Percentiles rank a stretch among this genome's conserved stretches.
Conservation (phyloP, 2,329 filamentous ascomycete genomes). For the Microcera coccophila region DNA sequence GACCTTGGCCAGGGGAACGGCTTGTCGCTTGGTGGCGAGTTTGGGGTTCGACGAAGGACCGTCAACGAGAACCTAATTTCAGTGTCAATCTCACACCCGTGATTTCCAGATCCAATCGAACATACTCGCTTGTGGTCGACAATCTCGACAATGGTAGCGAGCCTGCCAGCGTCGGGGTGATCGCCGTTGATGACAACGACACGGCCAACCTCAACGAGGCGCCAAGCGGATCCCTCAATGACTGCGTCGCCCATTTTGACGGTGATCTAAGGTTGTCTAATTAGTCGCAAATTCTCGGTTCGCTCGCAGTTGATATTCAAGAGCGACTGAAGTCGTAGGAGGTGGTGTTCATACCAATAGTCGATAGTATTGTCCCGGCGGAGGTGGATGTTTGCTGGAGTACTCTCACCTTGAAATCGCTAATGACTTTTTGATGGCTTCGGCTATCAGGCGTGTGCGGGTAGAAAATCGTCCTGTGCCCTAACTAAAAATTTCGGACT, state of each 20-base stretch:
- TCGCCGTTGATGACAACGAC: conserved; percentile 82
- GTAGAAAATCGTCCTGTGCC: conserved; percentile 40
- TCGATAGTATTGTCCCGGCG: conserved; percentile 37
- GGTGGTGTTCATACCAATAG: conserved; percentile 37
- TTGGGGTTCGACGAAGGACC: conserved; percentile 80
- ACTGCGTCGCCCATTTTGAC: conserved; percentile 78
- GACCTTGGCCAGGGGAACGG: conserved; percentile 73
- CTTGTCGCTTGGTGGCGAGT: conserved; percentile 80
- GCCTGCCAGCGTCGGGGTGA: conserved; percentile 76
- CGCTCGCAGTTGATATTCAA: conserved; percentile 22
- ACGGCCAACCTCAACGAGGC: conserved; percentile 97
- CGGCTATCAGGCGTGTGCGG: conserved; percentile 37
- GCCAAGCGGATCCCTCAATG: conserved; percentile 81
- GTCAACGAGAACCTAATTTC: conserved; percentile 82
- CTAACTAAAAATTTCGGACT: conserved; percentile 37
- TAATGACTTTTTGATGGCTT: conserved; percentile 41
- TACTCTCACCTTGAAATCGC: conserved; percentile 35
- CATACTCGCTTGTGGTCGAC: conserved; percentile 99
- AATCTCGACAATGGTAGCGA: conserved; percentile 96
- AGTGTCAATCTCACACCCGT: conserved; percentile 25
- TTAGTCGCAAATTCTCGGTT: conserved; percentile 32
- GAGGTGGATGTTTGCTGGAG: conserved; percentile 36
- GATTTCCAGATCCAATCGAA: conserved; percentile 32
- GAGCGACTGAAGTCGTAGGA: conserved; percentile 25
- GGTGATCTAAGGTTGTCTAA: conserved; percentile 46